Evolutionary conservation across 1,284 basidiomycete genomes (phyloP), one percentile per base, ranked within the genome.

Genomic region (Microbotryum lychnidis-dioicae): DNA sequence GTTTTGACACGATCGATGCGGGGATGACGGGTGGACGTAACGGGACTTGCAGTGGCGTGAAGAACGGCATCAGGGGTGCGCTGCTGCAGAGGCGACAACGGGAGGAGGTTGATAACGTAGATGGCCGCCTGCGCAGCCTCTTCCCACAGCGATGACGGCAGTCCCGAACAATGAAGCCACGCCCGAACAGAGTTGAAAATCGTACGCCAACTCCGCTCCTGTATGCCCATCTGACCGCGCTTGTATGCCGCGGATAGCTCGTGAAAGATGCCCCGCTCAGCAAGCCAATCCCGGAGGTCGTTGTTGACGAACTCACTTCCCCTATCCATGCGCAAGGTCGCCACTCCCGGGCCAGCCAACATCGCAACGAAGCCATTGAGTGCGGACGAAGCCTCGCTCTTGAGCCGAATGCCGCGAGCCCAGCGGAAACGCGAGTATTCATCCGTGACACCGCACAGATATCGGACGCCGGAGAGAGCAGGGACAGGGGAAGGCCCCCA

Each of bases 81-180:
- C 29, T 31, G 20, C 29, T 50, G 18, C 4, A 42, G 25, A 7
- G 53, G 27, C 10, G 18, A 16, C 7, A 46, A 47, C 2, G 58
- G 58, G 23, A 20, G 5, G 4, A 29, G 51, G 31, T 60, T 60
- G 44, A 18, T 12, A 31, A 45, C 3, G 58, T 55, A 60, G 21
- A 50, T 21, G 0, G 50, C 58, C 1, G 58, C 20, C 1, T 45
- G 9, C 18, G 50, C 14, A 1, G 50, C 50, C 4, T 25, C 12
- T 4, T 20, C 20, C 63, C 63, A 64, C 16, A 64, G 52, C 33
- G 25, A 48, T 18, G 45, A 44, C 5, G 50, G 59, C 9, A 61
- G 50, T 2, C 18, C 27, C 8, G 50, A 47, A 7, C 25, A 9
- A 0, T 42, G 18, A 9, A 58, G 46, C 31, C 42, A 8, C 1